Evolutionary conservation across 345 rosid species (phyloP).

Genomic region (Cardamine chenopodiifolia): DNA sequence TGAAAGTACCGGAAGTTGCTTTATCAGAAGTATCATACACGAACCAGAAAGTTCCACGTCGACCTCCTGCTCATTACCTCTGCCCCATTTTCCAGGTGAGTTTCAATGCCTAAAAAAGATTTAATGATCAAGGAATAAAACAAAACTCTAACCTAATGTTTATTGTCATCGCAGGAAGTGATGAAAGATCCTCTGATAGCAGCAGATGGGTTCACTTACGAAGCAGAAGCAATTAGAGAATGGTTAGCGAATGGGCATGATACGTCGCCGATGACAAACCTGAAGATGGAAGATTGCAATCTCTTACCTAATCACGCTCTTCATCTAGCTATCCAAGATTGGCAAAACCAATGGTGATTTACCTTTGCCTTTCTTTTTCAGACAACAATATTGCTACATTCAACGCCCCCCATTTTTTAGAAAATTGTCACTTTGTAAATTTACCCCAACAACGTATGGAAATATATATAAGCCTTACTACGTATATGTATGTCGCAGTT

Average conservation of each 20-base stretch:
- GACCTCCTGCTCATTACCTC: conserved; percentile 75
- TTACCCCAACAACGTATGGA: conserved; percentile 12
- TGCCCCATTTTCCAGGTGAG: conserved; percentile 92
- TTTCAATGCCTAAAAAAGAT: not conserved
- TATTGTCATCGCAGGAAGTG: conserved; percentile 31
- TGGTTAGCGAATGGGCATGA: conserved; percentile 82
- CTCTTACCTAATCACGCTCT: conserved; percentile 86
- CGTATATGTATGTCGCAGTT: conserved; percentile 11
- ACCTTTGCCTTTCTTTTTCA: conserved; percentile 15
- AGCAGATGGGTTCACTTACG: conserved; percentile 90
- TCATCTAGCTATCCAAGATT: conserved; percentile 78
- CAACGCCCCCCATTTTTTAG: conserved; percentile 20
- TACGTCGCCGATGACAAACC: conserved; percentile 95
- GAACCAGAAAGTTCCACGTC: conserved; percentile 49
- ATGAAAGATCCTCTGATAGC: conserved; percentile 89
- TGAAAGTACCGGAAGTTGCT: conserved; percentile 45
- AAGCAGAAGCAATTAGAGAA: conserved; percentile 82
- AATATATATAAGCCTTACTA: conserved; percentile 12
- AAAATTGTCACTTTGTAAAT: conserved; percentile 35
- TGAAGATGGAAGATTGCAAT: conserved; percentile 64
- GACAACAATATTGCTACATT: not conserved
- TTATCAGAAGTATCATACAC: conserved; percentile 42
- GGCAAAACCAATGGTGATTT: conserved; percentile 64
- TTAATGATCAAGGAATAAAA: not conserved
- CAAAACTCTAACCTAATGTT: not conserved